Evolutionary conservation across 2,329 filamentous ascomycete species (phyloP), one percentile per base, ranked within the genome.

Genomic region (Fusarium incarnatum): DNA sequence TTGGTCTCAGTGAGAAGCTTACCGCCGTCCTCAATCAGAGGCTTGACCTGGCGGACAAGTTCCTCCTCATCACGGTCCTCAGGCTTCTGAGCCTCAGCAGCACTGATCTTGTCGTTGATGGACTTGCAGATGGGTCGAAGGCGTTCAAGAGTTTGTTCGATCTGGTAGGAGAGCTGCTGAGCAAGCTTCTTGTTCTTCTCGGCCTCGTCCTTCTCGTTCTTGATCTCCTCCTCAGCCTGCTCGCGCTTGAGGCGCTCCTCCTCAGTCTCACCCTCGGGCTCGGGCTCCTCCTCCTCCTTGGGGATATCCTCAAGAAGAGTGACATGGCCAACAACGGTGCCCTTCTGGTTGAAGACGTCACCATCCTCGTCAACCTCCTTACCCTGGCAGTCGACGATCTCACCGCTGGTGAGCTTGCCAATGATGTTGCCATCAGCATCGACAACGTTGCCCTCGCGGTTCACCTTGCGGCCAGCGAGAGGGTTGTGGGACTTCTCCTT

Each of bases 61-160:
- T 92, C 88, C 76, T 98, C 93, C 79, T 98, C 94, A 76, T 98
- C 94, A 25, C 95, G 90, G 74, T 97, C 94, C 7, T 97, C 93
- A 80, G 93, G 92, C 45, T 92, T 91, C 28, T 91, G 93, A 70
- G 89, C 88, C 79, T 97, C 93, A 28, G 92, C 93, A 58, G 85
- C 86, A 74, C 97, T 92, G 75, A 97, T 92, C 81, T 91, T 87
- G 88, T 94, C 91, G 7, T 89, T 92, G 79, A 97, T 97, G 83
- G 94, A 88, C 82, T 92, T 94, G 85, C 92, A 92, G 77, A 97
- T 89, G 12, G 94, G 94, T 72, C 92, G 90, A 77, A 97, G 88
- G 78, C 91, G 92, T 76, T 97, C 93, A 9, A 97, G 86, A 16
- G 93, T 93, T 79, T 94, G 89, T 76, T 91, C 87, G 72, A 97